Conservation (phyloP, 441 rosid species). For the Arabidopsis lyrata region DNA sequence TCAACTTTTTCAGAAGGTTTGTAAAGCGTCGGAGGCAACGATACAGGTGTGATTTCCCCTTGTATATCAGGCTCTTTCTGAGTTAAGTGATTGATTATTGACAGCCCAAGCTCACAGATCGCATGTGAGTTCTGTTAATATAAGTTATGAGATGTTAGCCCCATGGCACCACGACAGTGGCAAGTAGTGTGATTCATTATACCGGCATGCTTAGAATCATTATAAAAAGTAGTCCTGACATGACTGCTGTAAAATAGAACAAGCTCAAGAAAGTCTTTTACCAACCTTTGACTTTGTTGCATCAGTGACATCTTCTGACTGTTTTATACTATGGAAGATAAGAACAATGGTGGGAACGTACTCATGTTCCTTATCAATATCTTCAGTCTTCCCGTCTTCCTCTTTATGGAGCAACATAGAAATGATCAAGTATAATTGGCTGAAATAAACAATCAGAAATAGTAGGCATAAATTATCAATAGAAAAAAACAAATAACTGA, state of each 20-base stretch:
- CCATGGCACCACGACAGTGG: conserved; percentile 13
- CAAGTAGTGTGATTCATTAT: conserved; percentile 13
- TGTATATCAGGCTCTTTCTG: conserved; percentile 60
- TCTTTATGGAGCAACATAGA: conserved; percentile 84
- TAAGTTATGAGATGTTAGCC: conserved; percentile 41
- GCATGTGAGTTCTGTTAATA: conserved; percentile 88
- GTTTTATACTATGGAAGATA: conserved; percentile 71
- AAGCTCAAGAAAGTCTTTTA: conserved; percentile 31
- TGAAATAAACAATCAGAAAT: conserved; percentile 46
- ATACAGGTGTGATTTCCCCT: conserved; percentile 50
- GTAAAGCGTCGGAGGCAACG: conserved; percentile 76
- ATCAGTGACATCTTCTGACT: conserved; percentile 82
- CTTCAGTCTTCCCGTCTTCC: conserved; percentile 84
- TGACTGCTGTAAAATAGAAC: conserved; percentile 31
- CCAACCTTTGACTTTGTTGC: conserved; percentile 84
- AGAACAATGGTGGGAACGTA: conserved; percentile 59
- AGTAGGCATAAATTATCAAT: conserved; percentile 25
- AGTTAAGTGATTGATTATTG: conserved; percentile 65
- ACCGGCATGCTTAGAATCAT: conserved; percentile 3
- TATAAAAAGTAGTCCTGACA: conserved; percentile 28
- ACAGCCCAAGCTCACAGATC: conserved; percentile 91
- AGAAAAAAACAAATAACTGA: neutral
- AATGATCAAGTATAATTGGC: conserved; percentile 77
- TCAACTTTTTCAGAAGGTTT: conserved; percentile 69
- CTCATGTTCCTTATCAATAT: conserved; percentile 66